Evolutionary conservation across 176 grass and related monocot species (phyloP).

Genomic region (Oryza coarctata): DNA sequence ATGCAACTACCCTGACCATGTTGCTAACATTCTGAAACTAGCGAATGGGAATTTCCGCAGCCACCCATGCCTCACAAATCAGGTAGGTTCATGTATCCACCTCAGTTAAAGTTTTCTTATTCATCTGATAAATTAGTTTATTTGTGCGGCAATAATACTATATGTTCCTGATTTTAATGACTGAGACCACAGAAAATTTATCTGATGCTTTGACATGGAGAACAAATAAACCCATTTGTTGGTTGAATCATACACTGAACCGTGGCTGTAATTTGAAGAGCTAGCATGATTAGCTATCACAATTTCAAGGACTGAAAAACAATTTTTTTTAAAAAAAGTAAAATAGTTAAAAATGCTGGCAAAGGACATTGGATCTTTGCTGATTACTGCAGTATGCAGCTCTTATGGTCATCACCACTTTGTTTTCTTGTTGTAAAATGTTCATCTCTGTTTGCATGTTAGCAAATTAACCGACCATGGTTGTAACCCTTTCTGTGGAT

Average conservation of each 20-base stretch:
- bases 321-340: not conserved
- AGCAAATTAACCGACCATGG: not conserved
- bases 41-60: constrained; percentile 83
- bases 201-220: not conserved
- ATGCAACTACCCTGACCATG: constrained; percentile 86
- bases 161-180: not conserved
- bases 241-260: not conserved
- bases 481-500: not conserved
- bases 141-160: not conserved
- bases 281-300: not conserved
- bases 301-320: not conserved
- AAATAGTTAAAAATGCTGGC: not conserved
- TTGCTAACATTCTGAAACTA: constrained; percentile 81
- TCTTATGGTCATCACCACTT: not conserved
- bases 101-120: not conserved
- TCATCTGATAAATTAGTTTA: not conserved
- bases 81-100: constrained; percentile 40
- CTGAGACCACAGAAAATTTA: not conserved
- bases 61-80: constrained; percentile 78
- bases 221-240: not conserved
- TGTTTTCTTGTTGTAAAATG: not conserved
- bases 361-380: not conserved
- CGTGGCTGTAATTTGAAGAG: not conserved
- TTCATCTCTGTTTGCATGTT: not conserved
- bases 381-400: not conserved